Percentiles rank a stretch among this genome's conserved stretches.
Evolutionary conservation across 352 stramenopile species (phyloP).

Genomic region (Blastocystis sp.): DNA sequence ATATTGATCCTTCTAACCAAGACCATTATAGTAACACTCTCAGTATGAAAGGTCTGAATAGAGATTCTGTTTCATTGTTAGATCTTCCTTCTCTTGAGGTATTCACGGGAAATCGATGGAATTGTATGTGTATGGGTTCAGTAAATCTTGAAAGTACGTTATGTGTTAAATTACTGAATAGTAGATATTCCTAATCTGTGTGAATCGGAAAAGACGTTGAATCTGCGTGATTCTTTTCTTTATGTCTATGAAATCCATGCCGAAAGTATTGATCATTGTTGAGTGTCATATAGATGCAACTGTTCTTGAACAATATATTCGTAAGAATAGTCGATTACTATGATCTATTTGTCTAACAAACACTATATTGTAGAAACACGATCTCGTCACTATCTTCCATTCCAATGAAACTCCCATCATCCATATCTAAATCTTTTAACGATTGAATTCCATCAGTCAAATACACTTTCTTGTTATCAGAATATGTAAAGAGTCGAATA

Average conservation of each 20-base stretch:
- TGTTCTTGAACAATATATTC: not conserved
- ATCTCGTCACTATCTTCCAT: not conserved
- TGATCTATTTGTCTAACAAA: slow-evolving; percentile 27
- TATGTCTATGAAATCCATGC: not conserved
- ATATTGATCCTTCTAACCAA: no score
- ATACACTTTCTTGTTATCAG: not conserved
- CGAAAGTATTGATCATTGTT: not conserved
- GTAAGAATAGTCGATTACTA: not conserved
- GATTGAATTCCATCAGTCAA: slow-evolving; percentile 5
- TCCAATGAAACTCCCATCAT: not conserved
- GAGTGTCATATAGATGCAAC: no score
- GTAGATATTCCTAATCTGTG: not conserved
- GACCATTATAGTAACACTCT: not conserved
- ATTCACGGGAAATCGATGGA: not conserved
- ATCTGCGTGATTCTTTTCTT: not conserved
- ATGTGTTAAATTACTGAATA: not conserved
- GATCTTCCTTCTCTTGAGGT: not conserved
- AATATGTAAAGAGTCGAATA: not conserved
- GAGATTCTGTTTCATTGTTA: not conserved
- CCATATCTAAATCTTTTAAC: not conserved
- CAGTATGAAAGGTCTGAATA: not conserved
- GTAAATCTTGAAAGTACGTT: not conserved
- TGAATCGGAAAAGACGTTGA: not conserved
- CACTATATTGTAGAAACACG: not conserved
- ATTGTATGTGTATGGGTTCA: not conserved